Conservation (phyloP, 2,329 filamentous ascomycete species). For the Trichoderma sp. region DNA sequence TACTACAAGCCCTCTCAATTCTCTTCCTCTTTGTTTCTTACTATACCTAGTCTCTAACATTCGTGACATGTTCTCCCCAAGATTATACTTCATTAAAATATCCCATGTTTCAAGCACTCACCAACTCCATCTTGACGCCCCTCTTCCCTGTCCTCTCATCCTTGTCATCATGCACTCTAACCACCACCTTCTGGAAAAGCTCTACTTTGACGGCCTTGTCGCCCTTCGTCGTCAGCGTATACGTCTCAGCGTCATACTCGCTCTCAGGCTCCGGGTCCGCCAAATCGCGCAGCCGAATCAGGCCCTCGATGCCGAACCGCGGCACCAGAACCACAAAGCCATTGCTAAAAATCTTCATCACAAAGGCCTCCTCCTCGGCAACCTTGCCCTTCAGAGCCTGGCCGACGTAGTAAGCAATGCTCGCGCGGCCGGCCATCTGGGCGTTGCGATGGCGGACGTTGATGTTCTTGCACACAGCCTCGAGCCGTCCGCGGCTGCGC, state of each 20-base stretch:
- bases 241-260: slow-evolving; percentile 81
- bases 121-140: slow-evolving; percentile 73
- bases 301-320: slow-evolving; percentile 88
- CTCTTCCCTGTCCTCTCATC: slow-evolving; percentile 96
- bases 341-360: slow-evolving; percentile 97
- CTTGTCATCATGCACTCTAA: slow-evolving; percentile 86
- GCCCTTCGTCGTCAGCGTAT: slow-evolving; percentile 63
- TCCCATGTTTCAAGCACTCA: slow-evolving; percentile 32
- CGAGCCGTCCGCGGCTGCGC: slow-evolving; percentile 77
- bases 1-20: background rate
- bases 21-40: background rate
- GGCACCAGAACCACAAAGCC: slow-evolving; percentile 96
- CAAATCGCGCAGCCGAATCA: slow-evolving; percentile 83
- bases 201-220: slow-evolving; percentile 62
- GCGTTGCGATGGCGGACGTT: slow-evolving; percentile 96
- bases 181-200: slow-evolving; percentile 87
- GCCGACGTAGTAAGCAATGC: slow-evolving; percentile 96
- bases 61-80: background rate
- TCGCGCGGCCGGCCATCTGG: slow-evolving; percentile 89
- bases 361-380: slow-evolving; percentile 84
- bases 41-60: slow-evolving; percentile 5
- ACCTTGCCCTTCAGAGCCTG: slow-evolving; percentile 81
- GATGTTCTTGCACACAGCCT: slow-evolving; percentile 96
- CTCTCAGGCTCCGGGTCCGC: slow-evolving; percentile 74
- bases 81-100: background rate